Evolutionary conservation across 2,329 filamentous ascomycete genomes (phyloP).

Genomic region (Phyllachora maydis): DNA sequence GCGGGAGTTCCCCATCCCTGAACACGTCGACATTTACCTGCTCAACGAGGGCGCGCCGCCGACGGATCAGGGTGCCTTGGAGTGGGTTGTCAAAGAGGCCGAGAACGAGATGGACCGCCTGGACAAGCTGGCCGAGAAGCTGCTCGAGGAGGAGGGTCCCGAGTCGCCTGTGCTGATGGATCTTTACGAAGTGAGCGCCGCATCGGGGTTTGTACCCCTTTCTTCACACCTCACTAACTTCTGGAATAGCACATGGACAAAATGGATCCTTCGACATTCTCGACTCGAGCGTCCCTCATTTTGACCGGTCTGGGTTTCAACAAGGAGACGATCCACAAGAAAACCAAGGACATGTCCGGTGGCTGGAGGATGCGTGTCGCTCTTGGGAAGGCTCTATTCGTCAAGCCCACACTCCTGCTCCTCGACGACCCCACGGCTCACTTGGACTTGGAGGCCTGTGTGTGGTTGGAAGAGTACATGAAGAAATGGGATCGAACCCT

Average conservation of each 20-base stretch:
- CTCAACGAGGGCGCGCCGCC: slow-evolving; percentile 92
- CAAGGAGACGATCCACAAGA: slow-evolving; percentile 94
- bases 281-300: slow-evolving; percentile 88
- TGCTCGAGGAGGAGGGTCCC: slow-evolving; percentile 80
- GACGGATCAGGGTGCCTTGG: slow-evolving; percentile 72
- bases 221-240: neutral
- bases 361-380: slow-evolving; percentile 99
- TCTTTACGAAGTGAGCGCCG: slow-evolving; percentile 65
- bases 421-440: slow-evolving; percentile 97
- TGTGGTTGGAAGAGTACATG: slow-evolving; percentile 98
- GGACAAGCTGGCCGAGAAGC: slow-evolving; percentile 72
- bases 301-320: slow-evolving; percentile 98
- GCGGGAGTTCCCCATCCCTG: slow-evolving; percentile 88
- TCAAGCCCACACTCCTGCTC: slow-evolving; percentile 86
- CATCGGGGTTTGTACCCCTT: slow-evolving; percentile 3
- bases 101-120: slow-evolving; percentile 81
- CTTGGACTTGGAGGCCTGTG: slow-evolving; percentile 96
- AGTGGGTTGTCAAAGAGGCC: slow-evolving; percentile 93
- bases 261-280: slow-evolving; percentile 96
- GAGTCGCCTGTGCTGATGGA: slow-evolving; percentile 82
- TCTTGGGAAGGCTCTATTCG: slow-evolving; percentile 90
- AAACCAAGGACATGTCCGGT: slow-evolving; percentile 99
- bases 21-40: slow-evolving; percentile 95
- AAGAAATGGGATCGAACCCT: slow-evolving; percentile 99
- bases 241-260: slow-evolving; percentile 68